phyloP scores from a whole-genome alignment of 768 basidiomycete genomes.

The Tephrocybe sp. region DNA sequence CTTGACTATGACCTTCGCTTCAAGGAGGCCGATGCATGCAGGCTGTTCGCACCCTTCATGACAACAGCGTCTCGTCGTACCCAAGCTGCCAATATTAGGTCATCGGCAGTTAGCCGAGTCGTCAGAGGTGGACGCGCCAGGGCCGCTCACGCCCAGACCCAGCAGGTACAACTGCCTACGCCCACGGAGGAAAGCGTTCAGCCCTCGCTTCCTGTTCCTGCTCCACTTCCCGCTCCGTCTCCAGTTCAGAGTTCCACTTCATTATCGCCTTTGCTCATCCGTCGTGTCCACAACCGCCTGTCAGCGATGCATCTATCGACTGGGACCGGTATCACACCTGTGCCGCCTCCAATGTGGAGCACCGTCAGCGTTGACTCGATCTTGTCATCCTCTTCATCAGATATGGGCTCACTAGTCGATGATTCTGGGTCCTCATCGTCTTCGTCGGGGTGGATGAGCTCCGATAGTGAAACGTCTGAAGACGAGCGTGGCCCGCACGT shows the following conservation, averaged over 20 bases:
- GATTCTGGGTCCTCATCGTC: slow-evolving; percentile 63
- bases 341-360: slow-evolving; percentile 41
- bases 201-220: slow-evolving; percentile 34
- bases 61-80: slow-evolving; percentile 17
- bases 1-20: slow-evolving; percentile 94
- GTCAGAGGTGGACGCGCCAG: slow-evolving; percentile 50
- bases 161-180: slow-evolving; percentile 42
- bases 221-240: slow-evolving; percentile 26
- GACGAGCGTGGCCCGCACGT: slow-evolving; percentile 35
- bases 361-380: slow-evolving; percentile 41
- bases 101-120: slow-evolving; percentile 53
- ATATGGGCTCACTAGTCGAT: slow-evolving; percentile 63
- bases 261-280: slow-evolving; percentile 56
- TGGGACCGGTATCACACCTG: slow-evolving; percentile 13
- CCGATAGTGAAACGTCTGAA: slow-evolving; percentile 49
- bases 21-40: slow-evolving; percentile 76
- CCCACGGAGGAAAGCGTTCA: slow-evolving; percentile 36
- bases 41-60: slow-evolving; percentile 72
- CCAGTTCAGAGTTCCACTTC: slow-evolving; percentile 37
- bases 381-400: slow-evolving; percentile 48
- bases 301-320: slow-evolving; percentile 42
- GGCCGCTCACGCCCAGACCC: slow-evolving; percentile 39
- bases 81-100: slow-evolving; percentile 38
- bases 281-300: slow-evolving; percentile 39
- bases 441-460: slow-evolving; percentile 51